Evolutionary conservation across 139 green algal genomes (phyloP).

Genomic region (Diplosphaera chodatii): DNA sequence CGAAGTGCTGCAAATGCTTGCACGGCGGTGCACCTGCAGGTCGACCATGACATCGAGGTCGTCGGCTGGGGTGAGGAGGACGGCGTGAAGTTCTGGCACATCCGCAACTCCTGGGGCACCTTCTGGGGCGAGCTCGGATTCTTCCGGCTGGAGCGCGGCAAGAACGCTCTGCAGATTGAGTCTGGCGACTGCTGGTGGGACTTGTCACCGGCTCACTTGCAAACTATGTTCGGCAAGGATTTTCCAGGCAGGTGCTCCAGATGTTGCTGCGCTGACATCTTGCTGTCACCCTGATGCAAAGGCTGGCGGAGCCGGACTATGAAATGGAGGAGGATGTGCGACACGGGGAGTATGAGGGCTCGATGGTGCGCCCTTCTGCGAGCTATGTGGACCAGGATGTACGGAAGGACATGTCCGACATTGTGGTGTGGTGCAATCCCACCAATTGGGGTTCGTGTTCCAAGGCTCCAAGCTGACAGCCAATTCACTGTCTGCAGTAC

Average conservation of each 20-base stretch:
- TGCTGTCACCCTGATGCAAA: background rate
- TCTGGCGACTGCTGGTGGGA: conserved; percentile 49
- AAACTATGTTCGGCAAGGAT: background rate
- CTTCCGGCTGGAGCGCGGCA: conserved; percentile 41
- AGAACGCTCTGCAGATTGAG: conserved; percentile 43
- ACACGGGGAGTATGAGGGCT: conserved; percentile 11
- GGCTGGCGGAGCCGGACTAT: conserved; percentile 13
- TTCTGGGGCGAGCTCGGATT: conserved; percentile 56
- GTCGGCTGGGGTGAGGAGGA: conserved; percentile 46
- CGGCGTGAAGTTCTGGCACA: conserved; percentile 28
- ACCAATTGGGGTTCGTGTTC: too few relatives aligned
- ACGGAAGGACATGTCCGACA: too few relatives aligned
- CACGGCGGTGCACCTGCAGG: background rate
- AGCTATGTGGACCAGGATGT: too few relatives aligned
- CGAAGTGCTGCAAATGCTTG: too few relatives aligned
- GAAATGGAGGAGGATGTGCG: conserved; percentile 19
- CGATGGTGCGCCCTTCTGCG: conserved; percentile 6
- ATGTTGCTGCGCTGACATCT: too few relatives aligned
- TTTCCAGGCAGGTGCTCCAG: background rate
- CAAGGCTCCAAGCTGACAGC: too few relatives aligned
- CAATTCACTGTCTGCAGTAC: conserved; percentile 1
- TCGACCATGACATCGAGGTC: conserved; percentile 18
- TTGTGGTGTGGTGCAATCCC: too few relatives aligned
- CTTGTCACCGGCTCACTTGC: background rate
- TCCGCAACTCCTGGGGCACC: conserved; percentile 55